These are phyloP conservation scores for Diutina sp. DNA, from an alignment of 1,139 yeast species.

Conservation along the genomic window DNA sequence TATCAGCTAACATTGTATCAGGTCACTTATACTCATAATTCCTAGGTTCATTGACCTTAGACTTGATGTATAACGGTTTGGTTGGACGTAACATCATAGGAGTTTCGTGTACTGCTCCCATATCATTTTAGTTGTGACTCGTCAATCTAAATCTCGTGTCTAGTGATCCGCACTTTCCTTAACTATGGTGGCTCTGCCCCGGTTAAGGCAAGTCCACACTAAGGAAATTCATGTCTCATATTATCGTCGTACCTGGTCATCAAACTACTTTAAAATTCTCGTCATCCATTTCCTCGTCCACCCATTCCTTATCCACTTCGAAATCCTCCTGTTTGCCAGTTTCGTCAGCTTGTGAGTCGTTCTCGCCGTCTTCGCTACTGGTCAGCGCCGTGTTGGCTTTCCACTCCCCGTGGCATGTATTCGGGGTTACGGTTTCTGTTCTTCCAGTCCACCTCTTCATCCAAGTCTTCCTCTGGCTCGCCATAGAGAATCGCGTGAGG, in stretches of 20 bases:
- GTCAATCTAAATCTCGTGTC: too few relatives aligned
- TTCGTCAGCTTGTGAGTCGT: neutral
- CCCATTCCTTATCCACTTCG: slow-evolving; percentile 2
- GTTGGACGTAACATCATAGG: too few relatives aligned
- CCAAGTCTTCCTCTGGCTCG: slow-evolving; percentile 10
- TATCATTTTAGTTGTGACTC: too few relatives aligned
- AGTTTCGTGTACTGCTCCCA: too few relatives aligned
- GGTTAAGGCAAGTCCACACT: neutral
- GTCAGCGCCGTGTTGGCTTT: neutral
- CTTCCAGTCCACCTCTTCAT: slow-evolving; percentile 4
- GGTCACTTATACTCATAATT: too few relatives aligned
- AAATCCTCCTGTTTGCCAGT: neutral
- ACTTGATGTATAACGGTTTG: too few relatives aligned
- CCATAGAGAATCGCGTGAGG: slow-evolving; percentile 21
- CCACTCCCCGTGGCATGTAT: neutral
- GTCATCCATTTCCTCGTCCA: slow-evolving; percentile 3
- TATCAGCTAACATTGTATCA: too few relatives aligned
- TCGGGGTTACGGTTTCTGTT: neutral
- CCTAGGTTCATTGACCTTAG: too few relatives aligned
- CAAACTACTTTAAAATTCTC: slow-evolving; percentile 3
- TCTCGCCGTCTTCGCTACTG: neutral
- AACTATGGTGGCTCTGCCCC: neutral
- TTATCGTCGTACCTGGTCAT: neutral
- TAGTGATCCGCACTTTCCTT: too few relatives aligned
- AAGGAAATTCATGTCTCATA: neutral